A percentile compares a stretch with the other conserved stretches of the same genome.
phyloP scores from a whole-genome alignment of 139 green algal species.

The Volvox reticuliferus region DNA sequence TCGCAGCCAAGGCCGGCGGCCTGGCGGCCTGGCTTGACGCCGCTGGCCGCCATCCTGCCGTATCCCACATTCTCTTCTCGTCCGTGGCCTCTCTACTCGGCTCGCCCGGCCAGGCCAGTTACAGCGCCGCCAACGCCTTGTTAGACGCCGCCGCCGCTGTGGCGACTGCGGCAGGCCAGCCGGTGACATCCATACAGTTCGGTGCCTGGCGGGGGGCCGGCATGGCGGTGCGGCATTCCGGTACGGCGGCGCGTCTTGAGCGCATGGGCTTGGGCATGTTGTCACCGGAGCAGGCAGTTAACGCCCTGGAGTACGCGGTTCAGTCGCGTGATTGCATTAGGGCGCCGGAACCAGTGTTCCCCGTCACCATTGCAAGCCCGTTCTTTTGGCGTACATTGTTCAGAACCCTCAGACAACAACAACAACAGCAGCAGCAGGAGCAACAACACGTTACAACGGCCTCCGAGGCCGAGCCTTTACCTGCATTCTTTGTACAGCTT shows the following conservation, averaged over 20 bases:
- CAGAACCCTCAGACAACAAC: constrained; percentile 17
- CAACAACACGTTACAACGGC: neutral
- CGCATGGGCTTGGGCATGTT: constrained; percentile 74
- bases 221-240: constrained; percentile 48
- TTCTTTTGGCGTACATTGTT: constrained; percentile 67
- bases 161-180: constrained; percentile 26
- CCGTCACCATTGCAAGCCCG: constrained; percentile 43
- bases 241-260: constrained; percentile 42
- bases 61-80: constrained; percentile 81
- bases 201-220: constrained; percentile 36
- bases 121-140: constrained; percentile 81
- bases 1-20: constrained; percentile 67
- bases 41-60: neutral
- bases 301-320: constrained; percentile 46
- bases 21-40: constrained; percentile 9
- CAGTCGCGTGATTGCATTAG: neutral
- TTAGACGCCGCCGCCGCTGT: constrained; percentile 66
- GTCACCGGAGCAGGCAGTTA: constrained; percentile 59
- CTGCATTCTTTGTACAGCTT: neutral
- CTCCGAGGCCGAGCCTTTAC: neutral
- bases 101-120: constrained; percentile 86
- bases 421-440: neutral
- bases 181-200: constrained; percentile 36
- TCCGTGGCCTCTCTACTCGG: constrained; percentile 85
- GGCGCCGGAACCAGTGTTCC: neutral